Percentiles rank a stretch among this genome's conserved stretches.
Conservation (phyloP, 352 stramenopile genomes). For the Globisporangium carolinianum region DNA sequence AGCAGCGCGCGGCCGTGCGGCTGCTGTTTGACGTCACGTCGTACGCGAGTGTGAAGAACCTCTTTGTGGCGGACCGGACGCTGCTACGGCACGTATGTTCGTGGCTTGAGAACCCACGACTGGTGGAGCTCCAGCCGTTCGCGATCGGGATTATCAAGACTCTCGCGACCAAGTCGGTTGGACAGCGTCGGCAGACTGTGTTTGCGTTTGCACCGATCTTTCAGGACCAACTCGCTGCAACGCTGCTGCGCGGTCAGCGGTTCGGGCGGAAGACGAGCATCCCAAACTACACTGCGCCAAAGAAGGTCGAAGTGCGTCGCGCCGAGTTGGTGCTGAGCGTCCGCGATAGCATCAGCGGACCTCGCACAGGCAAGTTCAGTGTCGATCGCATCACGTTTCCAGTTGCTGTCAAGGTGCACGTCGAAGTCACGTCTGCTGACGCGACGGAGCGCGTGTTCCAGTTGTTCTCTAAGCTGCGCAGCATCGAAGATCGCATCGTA, state of each 20-base stretch:
- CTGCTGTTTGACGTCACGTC: slow-evolving; percentile 20
- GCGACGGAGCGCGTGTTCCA: slow-evolving; percentile 6
- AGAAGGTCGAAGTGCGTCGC: not conserved
- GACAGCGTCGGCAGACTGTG: slow-evolving; percentile 5
- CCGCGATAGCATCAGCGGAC: not conserved
- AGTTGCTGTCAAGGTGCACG: slow-evolving; percentile 5
- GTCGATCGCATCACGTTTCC: not conserved
- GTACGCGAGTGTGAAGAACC: slow-evolving; percentile 9
- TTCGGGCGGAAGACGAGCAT: slow-evolving; percentile 11
- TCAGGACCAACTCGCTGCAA: slow-evolving; percentile 27
- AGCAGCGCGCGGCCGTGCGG: slow-evolving; percentile 17
- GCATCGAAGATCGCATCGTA: not conserved
- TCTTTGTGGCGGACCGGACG: slow-evolving; percentile 11
- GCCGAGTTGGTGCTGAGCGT: not conserved
- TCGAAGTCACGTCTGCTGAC: not conserved
- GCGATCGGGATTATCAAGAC: slow-evolving; percentile 15
- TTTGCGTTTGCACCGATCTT: slow-evolving; percentile 20
- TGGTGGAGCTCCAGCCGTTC: slow-evolving; percentile 9
- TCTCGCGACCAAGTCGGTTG: slow-evolving; percentile 9
- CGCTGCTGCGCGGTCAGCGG: slow-evolving; percentile 18
- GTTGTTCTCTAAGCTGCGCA: not conserved
- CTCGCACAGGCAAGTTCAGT: no score
- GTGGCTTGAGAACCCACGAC: slow-evolving; percentile 13
- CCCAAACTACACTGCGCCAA: slow-evolving; percentile 3
- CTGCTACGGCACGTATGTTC: slow-evolving; percentile 8